Evolutionary conservation across 345 rosid species (phyloP).

Genomic region (Triadica sebifera): DNA sequence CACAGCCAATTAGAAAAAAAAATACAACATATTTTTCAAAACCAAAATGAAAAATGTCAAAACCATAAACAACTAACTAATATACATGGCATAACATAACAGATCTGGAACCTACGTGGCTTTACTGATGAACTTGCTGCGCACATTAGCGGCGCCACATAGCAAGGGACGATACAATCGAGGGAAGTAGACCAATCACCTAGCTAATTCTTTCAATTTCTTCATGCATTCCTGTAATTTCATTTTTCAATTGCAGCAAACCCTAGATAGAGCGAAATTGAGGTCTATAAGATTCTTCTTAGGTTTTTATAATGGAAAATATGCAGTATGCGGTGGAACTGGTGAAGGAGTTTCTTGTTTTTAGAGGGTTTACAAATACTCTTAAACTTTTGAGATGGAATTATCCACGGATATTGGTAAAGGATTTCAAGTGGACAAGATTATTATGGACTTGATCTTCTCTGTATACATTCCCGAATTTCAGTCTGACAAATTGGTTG

Average conservation of each 20-base stretch:
- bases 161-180: neutral
- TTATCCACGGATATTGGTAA: slow-evolving; percentile 58
- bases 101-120: too few relatives aligned
- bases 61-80: too few relatives aligned
- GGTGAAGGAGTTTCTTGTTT: slow-evolving; percentile 62
- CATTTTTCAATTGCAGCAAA: too few relatives aligned
- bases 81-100: too few relatives aligned
- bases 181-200: neutral
- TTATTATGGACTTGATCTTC: slow-evolving; percentile 56
- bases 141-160: too few relatives aligned
- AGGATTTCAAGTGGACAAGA: slow-evolving; percentile 59
- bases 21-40: too few relatives aligned
- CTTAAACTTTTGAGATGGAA: slow-evolving; percentile 61
- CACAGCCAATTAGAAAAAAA: too few relatives aligned
- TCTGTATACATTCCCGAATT: slow-evolving; percentile 53
- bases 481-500: slow-evolving; percentile 50
- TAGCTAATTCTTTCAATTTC: neutral
- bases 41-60: too few relatives aligned
- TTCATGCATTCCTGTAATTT: too few relatives aligned
- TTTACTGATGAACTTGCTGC: too few relatives aligned
- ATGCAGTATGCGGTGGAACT: slow-evolving; percentile 69
- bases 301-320: slow-evolving; percentile 50
- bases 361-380: slow-evolving; percentile 61
- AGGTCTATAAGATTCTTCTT: neutral
- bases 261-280: neutral